These are phyloP conservation scores for Rhynchospora breviuscula DNA, from an alignment of 176 grass and related monocot species.

Conservation along the genomic window DNA sequence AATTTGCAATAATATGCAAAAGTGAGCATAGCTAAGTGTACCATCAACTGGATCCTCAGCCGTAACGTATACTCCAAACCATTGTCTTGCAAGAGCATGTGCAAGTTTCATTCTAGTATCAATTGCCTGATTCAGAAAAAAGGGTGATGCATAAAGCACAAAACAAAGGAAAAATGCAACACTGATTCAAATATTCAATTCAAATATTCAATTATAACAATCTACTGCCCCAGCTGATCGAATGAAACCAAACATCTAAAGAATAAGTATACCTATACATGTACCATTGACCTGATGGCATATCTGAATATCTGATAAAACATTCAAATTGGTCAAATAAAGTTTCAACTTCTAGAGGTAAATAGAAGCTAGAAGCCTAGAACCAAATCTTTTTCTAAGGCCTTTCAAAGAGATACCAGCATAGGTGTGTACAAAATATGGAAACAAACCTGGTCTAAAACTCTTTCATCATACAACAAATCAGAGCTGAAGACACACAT, in stretches of 20 bases:
- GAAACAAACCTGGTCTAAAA: conserved; percentile 76
- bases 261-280: background rate
- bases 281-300: background rate
- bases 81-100: conserved; percentile 83
- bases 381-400: background rate
- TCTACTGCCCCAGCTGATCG: background rate
- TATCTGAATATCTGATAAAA: background rate
- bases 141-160: background rate
- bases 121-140: conserved; percentile 58
- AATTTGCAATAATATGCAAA: conserved; percentile 26
- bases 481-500: conserved; percentile 82
- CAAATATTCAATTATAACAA: background rate
- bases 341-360: background rate
- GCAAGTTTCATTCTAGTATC: conserved; percentile 86
- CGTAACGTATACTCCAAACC: conserved; percentile 95
- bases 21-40: conserved; percentile 28
- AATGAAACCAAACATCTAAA: background rate
- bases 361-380: background rate
- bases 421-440: background rate
- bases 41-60: conserved; percentile 84
- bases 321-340: background rate
- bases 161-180: conserved; percentile 12
- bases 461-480: conserved; percentile 76
- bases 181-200: no score
- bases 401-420: background rate